Evolutionary conservation across 208 protist genomes (phyloP).

Genomic region (Eutreptiella sp.): DNA sequence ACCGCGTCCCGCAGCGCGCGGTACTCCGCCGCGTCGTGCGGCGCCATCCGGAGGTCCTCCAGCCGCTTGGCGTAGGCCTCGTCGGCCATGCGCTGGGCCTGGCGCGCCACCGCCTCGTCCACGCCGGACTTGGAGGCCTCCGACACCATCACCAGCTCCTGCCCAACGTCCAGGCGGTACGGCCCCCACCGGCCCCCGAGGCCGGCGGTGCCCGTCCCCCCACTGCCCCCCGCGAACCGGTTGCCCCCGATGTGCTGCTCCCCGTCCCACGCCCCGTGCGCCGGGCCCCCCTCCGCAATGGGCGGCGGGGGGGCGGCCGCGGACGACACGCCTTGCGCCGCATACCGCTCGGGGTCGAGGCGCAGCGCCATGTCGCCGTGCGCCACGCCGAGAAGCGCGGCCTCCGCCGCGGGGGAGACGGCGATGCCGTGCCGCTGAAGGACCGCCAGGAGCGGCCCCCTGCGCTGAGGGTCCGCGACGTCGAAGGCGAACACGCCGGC

Average conservation of each 20-base stretch:
- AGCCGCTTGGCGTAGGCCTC: slow-evolving; percentile 59
- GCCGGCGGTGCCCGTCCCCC: slow-evolving; percentile 69
- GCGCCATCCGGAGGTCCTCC: slow-evolving; percentile 60
- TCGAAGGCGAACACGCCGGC: slow-evolving; percentile 80
- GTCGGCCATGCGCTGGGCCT: slow-evolving; percentile 62
- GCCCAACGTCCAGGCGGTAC: slow-evolving; percentile 76
- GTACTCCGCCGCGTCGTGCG: slow-evolving; percentile 58
- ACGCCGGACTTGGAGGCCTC: slow-evolving; percentile 75
- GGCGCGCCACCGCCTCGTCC: slow-evolving; percentile 54
- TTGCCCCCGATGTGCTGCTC: slow-evolving; percentile 74
- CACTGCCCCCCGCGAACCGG: slow-evolving; percentile 78
- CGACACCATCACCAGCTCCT: slow-evolving; percentile 67
- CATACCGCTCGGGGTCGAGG: no score
- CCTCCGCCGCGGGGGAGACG: slow-evolving; percentile 36
- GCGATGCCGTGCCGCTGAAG: slow-evolving; percentile 46
- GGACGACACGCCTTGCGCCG: no score
- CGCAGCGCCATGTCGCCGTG: no score
- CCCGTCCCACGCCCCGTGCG: slow-evolving; percentile 37
- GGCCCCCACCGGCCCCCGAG: slow-evolving; percentile 72
- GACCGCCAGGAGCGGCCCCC: slow-evolving; percentile 56
- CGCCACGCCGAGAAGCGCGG: no score
- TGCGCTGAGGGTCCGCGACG: slow-evolving; percentile 57
- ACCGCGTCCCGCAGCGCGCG: slow-evolving; percentile 53
- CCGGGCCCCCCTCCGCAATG: no score
- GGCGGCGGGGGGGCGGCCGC: no score